phyloP scores from a whole-genome alignment of 495 filamentous ascomycete species.

The Xylaria sp. region DNA sequence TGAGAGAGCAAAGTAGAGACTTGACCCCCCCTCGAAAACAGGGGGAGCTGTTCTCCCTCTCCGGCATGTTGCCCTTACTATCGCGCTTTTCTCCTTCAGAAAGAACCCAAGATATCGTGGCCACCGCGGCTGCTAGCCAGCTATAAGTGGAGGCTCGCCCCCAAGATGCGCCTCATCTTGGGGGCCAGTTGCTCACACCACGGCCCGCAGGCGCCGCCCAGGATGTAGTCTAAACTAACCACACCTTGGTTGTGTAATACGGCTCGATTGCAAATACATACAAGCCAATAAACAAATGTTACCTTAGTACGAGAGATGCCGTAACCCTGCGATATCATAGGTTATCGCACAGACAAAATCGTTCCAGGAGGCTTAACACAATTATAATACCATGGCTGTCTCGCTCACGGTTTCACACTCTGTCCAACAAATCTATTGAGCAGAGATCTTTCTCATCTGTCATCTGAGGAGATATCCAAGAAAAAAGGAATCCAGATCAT shows the following conservation, averaged over 20 bases:
- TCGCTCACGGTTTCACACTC: conserved; percentile 4
- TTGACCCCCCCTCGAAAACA: conserved; percentile 15
- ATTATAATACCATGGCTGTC: conserved; percentile 16
- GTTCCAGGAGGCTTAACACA: neutral
- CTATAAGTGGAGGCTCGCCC: neutral
- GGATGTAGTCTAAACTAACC: conserved; percentile 19
- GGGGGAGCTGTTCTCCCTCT: conserved; percentile 9
- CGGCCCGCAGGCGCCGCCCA: conserved; percentile 6
- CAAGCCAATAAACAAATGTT: conserved; percentile 16
- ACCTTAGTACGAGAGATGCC: conserved; percentile 10
- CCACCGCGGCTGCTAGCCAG: conserved; percentile 18
- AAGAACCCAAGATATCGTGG: conserved; percentile 48
- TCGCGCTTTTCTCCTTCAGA: conserved; percentile 65
- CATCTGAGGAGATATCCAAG: neutral
- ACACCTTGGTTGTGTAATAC: conserved; percentile 26
- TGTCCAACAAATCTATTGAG: neutral
- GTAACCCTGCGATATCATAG: neutral
- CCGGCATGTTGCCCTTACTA: conserved; percentile 58
- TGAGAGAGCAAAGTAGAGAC: conserved; percentile 22
- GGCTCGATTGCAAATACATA: conserved; percentile 21
- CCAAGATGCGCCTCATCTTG: neutral
- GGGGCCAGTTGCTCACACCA: neutral
- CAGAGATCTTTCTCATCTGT: neutral
- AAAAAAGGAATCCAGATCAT: conserved; percentile 8
- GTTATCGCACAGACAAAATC: neutral